Conservation (phyloP, 306 rosid genomes). For the Acacia confusa region DNA sequence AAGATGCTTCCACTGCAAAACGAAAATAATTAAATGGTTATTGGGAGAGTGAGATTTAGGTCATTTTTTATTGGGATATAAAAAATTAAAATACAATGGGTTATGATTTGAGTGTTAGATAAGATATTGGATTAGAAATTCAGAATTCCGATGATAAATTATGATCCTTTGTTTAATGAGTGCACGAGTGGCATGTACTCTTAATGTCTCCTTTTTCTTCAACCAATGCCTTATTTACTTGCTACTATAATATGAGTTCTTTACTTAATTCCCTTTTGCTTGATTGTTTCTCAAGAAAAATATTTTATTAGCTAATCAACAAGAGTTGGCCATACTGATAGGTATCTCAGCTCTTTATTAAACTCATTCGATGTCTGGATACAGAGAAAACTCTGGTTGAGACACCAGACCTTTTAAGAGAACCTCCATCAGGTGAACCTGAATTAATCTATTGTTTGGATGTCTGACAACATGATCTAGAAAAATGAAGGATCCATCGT, state of each 20-base stretch:
- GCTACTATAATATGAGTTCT: neutral
- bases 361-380: too few species aligned
- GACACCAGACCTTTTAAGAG: too few species aligned
- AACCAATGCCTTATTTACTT: neutral
- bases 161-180: slow-evolving; percentile 4
- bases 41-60: slow-evolving; percentile 33
- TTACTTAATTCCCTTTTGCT: neutral
- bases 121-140: neutral
- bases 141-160: slow-evolving; percentile 26
- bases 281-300: neutral
- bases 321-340: too few species aligned
- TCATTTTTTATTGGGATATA: neutral
- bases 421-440: too few species aligned
- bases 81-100: neutral
- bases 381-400: too few species aligned
- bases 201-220: slow-evolving; percentile 9
- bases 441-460: too few species aligned
- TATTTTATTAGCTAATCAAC: too few species aligned
- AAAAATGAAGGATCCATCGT: too few species aligned
- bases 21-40: slow-evolving; percentile 16
- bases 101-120: slow-evolving; percentile 5
- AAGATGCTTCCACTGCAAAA: slow-evolving; percentile 29
- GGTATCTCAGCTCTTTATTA: too few species aligned
- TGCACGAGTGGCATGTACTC: slow-evolving; percentile 45
- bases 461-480: too few species aligned